Base-by-base conservation (phyloP, 73 alveolate species). In the Symbiodinium pilosum region DNA sequence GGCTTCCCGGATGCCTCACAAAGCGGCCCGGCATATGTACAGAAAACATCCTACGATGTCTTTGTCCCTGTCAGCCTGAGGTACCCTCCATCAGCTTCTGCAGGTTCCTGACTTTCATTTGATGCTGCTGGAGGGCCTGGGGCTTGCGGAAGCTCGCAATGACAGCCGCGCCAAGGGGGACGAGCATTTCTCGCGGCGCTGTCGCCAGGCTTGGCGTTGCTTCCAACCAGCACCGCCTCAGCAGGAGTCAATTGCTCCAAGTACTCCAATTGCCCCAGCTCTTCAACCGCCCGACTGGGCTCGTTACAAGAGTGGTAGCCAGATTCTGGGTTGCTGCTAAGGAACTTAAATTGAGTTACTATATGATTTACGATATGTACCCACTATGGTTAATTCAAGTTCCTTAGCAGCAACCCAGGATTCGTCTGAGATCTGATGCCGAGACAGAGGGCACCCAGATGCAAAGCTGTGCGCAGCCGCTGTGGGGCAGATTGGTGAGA, bases 81-180 rank as follows among this genome's bases (percentile, higher is more conserved):
- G 96, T 71, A 77, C 42, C 34, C 87, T 91, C 40, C 59, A 43
- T 43, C 47, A 51, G 84, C 88, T 91, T 3, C 43, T 91, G 52
- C 43, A 83, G 47, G 38, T 43, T 85, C 88, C 96, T 6, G 96
- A 91, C 96, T 91, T 91, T 41, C 96, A 68, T 26, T 51, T 30
- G 43, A 34, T 91, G 12, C 88, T 91, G 8, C 34, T 91, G 77
- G 88, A 43, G 43, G 96, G 96, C 1, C 83, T 91, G n/a, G 96
- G 96, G 32, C 32, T 91, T 64, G 43, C 95, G 28, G 36, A 73
- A 7, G 47, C 11, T 40, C 38, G 51, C 41, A 21, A 86, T 16
- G 95, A 87, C 36, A 59, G 24, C 54, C 20, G 24, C 34, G 36
- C 40, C 39, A 34, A 30, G 54, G 39, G 71, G 11, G 39, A 36